These are phyloP conservation scores for Hypoxylon sp. DNA, from an alignment of 2,329 filamentous ascomycete species.

Conservation along the genomic window DNA sequence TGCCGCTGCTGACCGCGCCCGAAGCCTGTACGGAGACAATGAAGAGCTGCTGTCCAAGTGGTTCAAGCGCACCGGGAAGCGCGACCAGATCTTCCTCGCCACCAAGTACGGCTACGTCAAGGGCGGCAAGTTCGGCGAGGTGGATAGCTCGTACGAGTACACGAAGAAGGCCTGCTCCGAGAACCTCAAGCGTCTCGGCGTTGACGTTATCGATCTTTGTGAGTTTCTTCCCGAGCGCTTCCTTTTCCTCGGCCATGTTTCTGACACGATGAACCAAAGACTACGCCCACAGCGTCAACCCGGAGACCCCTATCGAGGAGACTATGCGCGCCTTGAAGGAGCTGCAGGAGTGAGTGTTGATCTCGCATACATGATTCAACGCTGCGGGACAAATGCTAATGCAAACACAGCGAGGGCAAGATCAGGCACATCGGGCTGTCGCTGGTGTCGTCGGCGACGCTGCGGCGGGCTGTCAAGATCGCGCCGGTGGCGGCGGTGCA, in stretches of 20 bases:
- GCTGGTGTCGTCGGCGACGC: constrained; percentile 56
- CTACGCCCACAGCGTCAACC: constrained; percentile 55
- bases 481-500: constrained; percentile 61
- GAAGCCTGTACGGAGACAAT: constrained; percentile 52
- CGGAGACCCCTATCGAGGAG: constrained; percentile 55
- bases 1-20: constrained; percentile 4
- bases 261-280: constrained; percentile 26
- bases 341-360: constrained; percentile 46
- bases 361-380: not conserved
- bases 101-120: constrained; percentile 57
- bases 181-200: constrained; percentile 51
- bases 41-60: constrained; percentile 59
- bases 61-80: constrained; percentile 54
- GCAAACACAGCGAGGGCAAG: constrained; percentile 55
- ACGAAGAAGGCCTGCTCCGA: constrained; percentile 50
- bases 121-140: constrained; percentile 26
- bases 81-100: constrained; percentile 59
- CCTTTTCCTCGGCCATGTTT: not conserved
- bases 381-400: not conserved
- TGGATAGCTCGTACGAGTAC: constrained; percentile 52
- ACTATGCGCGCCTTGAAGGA: constrained; percentile 55
- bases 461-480: constrained; percentile 58
- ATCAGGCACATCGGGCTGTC: constrained; percentile 61
- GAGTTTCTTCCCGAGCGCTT: constrained; percentile 13
- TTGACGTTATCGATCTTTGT: constrained; percentile 56